phyloP scores from a whole-genome alignment of 106 monocot species.

The Dendrobium catenatum region DNA sequence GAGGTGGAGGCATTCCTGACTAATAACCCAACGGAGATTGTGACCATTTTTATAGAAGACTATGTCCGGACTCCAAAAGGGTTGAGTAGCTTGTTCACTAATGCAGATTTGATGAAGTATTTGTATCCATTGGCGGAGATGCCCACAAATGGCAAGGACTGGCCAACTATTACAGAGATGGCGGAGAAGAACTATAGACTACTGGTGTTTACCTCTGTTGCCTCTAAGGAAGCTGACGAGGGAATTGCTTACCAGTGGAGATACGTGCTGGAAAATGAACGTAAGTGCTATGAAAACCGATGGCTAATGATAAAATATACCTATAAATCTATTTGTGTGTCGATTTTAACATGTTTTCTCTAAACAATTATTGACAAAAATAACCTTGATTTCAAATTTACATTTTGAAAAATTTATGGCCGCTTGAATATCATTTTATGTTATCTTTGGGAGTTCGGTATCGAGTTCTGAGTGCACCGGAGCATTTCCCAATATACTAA shows the following conservation, averaged over 20 bases:
- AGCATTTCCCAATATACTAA: too few species aligned
- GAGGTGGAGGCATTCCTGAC: constrained; percentile 85
- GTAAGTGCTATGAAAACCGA: constrained; percentile 35
- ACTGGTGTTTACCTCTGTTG: constrained; percentile 74
- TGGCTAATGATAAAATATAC: not conserved
- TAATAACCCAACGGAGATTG: constrained; percentile 74
- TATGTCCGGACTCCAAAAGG: constrained; percentile 84
- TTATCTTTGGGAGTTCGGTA: too few species aligned
- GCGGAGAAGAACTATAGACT: constrained; percentile 68
- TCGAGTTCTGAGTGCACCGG: too few species aligned
- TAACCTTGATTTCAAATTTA: too few species aligned
- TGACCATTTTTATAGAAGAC: constrained; percentile 96
- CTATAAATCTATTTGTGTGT: not conserved
- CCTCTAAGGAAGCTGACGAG: constrained; percentile 94
- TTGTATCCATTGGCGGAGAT: constrained; percentile 85
- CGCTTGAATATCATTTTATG: too few species aligned
- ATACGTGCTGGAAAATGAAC: constrained; percentile 85
- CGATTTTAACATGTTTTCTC: not conserved
- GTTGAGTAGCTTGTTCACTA: constrained; percentile 68
- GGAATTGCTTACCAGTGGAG: constrained; percentile 98
- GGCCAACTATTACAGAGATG: constrained; percentile 87
- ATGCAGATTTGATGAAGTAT: constrained; percentile 73
- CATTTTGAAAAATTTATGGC: too few species aligned
- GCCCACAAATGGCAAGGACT: constrained; percentile 81
- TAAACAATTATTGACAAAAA: too few species aligned